Conservation (phyloP, 2,329 filamentous ascomycete species). For the Fusarium falciforme region DNA sequence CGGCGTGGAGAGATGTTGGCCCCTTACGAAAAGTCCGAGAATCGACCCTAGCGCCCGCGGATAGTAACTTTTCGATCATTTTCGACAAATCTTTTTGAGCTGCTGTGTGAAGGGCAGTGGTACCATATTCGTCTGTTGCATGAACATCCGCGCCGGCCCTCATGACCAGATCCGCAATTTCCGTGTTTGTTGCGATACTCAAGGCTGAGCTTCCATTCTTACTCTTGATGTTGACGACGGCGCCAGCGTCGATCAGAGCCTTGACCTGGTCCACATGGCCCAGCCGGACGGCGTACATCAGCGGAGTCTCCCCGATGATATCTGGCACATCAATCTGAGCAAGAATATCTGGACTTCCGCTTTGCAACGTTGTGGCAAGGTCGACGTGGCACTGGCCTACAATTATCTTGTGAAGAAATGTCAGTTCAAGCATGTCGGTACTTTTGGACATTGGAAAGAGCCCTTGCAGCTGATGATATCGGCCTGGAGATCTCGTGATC, state of each 20-base stretch:
- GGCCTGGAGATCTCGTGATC: not conserved
- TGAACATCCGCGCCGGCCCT: not conserved
- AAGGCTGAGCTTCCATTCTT: not conserved
- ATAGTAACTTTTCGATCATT: not conserved
- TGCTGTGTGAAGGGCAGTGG: not conserved
- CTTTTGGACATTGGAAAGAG: fast-evolving
- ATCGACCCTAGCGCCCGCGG: not conserved
- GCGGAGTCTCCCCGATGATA: not conserved
- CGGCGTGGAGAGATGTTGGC: not conserved
- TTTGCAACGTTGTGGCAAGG: not conserved
- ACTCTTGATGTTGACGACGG: not conserved
- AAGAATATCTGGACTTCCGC: not conserved
- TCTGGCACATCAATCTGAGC: not conserved
- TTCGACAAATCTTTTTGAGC: too few species aligned
- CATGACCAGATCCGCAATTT: not conserved
- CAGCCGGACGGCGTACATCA: not conserved
- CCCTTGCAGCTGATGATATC: not conserved
- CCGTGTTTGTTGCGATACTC: fast-evolving
- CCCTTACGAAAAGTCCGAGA: fast-evolving
- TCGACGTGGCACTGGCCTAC: not conserved
- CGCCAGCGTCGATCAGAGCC: not conserved
- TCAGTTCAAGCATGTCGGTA: not conserved
- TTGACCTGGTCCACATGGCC: not conserved
- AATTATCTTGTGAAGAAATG: not conserved
- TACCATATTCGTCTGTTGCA: fast-evolving